Conservation (phyloP, 768 basidiomycete genomes). For the Rhodotorula graminis region DNA sequence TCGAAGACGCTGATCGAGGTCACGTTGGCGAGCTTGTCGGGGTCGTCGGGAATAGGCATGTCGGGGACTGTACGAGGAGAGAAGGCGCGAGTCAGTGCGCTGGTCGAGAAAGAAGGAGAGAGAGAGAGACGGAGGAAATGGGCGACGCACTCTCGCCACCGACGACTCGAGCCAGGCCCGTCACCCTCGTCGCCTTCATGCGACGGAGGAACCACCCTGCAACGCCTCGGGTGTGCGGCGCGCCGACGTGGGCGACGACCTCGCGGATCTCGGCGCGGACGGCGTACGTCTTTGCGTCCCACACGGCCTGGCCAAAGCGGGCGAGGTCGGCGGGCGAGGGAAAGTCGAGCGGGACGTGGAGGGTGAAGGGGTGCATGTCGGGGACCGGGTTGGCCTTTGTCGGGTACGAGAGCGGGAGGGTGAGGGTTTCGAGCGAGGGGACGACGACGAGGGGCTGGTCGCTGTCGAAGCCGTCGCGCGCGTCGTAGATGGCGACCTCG, state of each 20-base stretch:
- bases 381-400: conserved; percentile 5
- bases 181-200: conserved; percentile 3
- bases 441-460: conserved; percentile 16
- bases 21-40: conserved; percentile 18
- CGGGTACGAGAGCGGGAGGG: conserved; percentile 34
- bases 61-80: conserved; percentile 16
- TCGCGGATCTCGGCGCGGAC: background rate
- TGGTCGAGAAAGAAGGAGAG: too few relatives aligned
- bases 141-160: background rate
- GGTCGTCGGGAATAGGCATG: conserved; percentile 19
- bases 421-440: conserved; percentile 14
- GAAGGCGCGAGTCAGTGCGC: background rate
- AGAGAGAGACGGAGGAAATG: background rate
- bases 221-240: background rate
- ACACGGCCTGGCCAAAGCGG: conserved; percentile 8
- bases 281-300: conserved; percentile 8
- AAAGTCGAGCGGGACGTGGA: conserved; percentile 25
- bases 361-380: conserved; percentile 14
- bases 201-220: conserved; percentile 3
- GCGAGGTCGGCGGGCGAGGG: conserved; percentile 15
- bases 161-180: background rate
- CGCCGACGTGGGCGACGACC: conserved; percentile 9
- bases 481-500: background rate
- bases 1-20: conserved; percentile 15
- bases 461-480: background rate